These are phyloP conservation scores for Phytophthora nicotianae DNA, from an alignment of 352 stramenopile genomes.

Conservation along the genomic window DNA sequence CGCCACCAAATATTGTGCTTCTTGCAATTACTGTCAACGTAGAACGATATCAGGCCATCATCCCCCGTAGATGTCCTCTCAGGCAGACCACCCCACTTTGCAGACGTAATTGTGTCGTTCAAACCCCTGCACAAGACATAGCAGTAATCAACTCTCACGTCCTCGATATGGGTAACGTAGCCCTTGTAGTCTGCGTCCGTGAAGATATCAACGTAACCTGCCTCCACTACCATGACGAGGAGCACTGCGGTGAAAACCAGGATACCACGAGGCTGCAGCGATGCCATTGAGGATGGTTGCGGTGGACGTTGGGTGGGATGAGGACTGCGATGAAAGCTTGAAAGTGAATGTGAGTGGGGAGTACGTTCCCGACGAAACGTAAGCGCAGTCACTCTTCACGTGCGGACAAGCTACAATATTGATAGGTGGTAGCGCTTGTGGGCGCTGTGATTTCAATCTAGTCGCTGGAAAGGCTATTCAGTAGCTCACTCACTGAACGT, in stretches of 20 bases:
- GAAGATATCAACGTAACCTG: slow-evolving; percentile 22
- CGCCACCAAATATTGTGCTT: slow-evolving; percentile 5
- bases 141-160: slow-evolving; percentile 13
- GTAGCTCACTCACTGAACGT: no score
- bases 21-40: neutral
- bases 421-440: neutral
- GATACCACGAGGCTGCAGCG: no score
- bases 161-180: slow-evolving; percentile 3
- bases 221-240: neutral
- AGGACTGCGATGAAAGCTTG: neutral
- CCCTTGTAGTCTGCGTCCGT: slow-evolving; percentile 19
- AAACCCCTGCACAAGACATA: slow-evolving; percentile 19
- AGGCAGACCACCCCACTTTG: slow-evolving; percentile 13
- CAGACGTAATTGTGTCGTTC: slow-evolving; percentile 21
- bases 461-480: no score
- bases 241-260: neutral
- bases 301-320: neutral
- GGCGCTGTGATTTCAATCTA: no score
- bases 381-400: no score
- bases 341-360: neutral
- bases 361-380: no score
- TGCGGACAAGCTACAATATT: no score
- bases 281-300: neutral
- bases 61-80: slow-evolving; percentile 2
- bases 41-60: slow-evolving; percentile 9